Evolutionary conservation across 345 rosid genomes (phyloP).

Genomic region (Citrus unshiu): DNA sequence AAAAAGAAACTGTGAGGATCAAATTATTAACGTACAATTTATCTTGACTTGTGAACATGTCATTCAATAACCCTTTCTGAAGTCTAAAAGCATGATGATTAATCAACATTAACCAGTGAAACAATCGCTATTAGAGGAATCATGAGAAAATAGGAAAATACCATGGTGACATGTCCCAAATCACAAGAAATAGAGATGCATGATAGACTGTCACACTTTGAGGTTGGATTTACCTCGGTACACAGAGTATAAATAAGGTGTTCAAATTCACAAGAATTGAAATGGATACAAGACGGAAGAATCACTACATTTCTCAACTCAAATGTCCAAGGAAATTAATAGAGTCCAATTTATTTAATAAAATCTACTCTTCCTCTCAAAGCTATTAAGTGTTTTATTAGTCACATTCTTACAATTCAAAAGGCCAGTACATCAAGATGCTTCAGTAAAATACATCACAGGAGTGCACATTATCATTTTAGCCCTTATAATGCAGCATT

Average conservation of each 20-base stretch:
- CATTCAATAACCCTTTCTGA: background rate
- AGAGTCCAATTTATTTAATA: background rate
- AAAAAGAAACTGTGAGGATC: constrained; percentile 2
- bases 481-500: background rate
- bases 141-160: background rate
- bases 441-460: background rate
- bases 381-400: background rate
- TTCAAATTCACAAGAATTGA: background rate
- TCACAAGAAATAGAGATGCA: background rate
- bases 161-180: background rate
- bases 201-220: background rate
- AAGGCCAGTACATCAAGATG: background rate
- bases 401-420: background rate
- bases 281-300: background rate
- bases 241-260: background rate
- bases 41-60: background rate
- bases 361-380: background rate
- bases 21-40: background rate
- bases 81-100: background rate
- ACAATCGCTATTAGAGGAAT: background rate
- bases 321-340: background rate
- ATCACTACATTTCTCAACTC: background rate
- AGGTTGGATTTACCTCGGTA: background rate
- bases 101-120: background rate
- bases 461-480: background rate